phyloP scores from a whole-genome alignment of 352 stramenopile genomes.

The Pythium oligandrum region DNA sequence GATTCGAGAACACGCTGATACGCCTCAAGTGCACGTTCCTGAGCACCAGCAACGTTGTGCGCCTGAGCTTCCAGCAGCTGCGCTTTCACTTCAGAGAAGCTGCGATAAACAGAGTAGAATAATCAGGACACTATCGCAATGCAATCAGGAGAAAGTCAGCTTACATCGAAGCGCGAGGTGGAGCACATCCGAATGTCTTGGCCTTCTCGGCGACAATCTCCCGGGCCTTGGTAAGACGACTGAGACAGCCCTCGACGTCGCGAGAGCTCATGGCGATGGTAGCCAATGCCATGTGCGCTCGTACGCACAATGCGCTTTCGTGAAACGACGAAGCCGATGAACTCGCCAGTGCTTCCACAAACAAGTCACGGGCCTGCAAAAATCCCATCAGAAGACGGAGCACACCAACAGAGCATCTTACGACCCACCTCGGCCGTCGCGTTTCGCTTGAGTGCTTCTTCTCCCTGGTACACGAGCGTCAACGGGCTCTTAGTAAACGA shows the following conservation, averaged over 20 bases:
- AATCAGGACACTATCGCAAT: slow-evolving; percentile 2
- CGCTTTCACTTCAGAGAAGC: slow-evolving; percentile 49
- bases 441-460: too few species aligned
- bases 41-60: slow-evolving; percentile 38
- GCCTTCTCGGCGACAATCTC: slow-evolving; percentile 42
- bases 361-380: slow-evolving; percentile 32
- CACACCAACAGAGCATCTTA: too few species aligned
- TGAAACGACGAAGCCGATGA: slow-evolving; percentile 64
- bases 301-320: slow-evolving; percentile 54
- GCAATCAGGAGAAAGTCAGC: slow-evolving; percentile 7
- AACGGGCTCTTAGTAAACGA: slow-evolving; percentile 13
- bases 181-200: slow-evolving; percentile 25
- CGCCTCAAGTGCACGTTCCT: slow-evolving; percentile 34
- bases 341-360: slow-evolving; percentile 55
- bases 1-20: slow-evolving; percentile 28
- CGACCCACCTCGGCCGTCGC: too few species aligned
- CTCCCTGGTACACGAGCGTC: slow-evolving; percentile 18
- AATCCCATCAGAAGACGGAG: too few species aligned
- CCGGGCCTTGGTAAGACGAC: slow-evolving; percentile 37
- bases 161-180: slow-evolving; percentile 36
- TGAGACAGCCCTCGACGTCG: slow-evolving; percentile 61
- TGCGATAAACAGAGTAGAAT: slow-evolving; percentile 9
- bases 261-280: slow-evolving; percentile 30
- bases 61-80: slow-evolving; percentile 57
- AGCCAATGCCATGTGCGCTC: slow-evolving; percentile 49